Conservation (phyloP, 2,329 filamentous ascomycete genomes). For the Phoma sp. region DNA sequence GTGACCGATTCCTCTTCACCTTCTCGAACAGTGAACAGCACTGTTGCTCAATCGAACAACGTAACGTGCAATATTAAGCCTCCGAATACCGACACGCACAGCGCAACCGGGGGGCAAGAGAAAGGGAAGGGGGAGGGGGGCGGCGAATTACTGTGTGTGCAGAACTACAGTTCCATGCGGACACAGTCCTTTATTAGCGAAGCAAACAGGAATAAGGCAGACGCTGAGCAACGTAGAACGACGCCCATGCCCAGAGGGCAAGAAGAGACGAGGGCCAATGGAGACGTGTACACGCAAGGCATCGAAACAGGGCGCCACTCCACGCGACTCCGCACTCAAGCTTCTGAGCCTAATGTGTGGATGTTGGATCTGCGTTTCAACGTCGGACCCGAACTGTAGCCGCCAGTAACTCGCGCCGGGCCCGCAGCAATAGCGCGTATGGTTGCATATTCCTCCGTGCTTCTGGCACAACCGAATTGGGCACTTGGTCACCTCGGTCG, state of each 20-base stretch:
- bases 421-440: constrained; percentile 32
- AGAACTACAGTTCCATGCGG: constrained; percentile 21
- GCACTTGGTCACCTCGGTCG: constrained; percentile 18
- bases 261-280: constrained; percentile 44
- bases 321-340: constrained; percentile 39
- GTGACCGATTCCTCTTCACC: constrained; percentile 34
- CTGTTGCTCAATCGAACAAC: constrained; percentile 36
- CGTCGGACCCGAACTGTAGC: constrained; percentile 43
- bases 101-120: constrained; percentile 21
- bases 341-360: constrained; percentile 41
- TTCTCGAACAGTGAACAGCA: constrained; percentile 27
- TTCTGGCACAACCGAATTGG: constrained; percentile 18
- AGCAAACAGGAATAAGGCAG: constrained; percentile 39
- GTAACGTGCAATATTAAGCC: constrained; percentile 19
- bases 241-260: constrained; percentile 27
- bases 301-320: constrained; percentile 46
- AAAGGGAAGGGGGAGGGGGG: constrained; percentile 24
- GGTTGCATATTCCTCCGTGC: constrained; percentile 26
- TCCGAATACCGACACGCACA: constrained; percentile 23
- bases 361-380: constrained; percentile 46
- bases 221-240: constrained; percentile 29
- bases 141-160: constrained; percentile 23
- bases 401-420: constrained; percentile 36
- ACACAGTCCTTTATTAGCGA: constrained; percentile 39
- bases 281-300: constrained; percentile 26